Evolutionary conservation across 1,284 basidiomycete species (phyloP), one percentile per base, ranked within the genome.

Genomic region (Fomitiporia mediterranea): DNA sequence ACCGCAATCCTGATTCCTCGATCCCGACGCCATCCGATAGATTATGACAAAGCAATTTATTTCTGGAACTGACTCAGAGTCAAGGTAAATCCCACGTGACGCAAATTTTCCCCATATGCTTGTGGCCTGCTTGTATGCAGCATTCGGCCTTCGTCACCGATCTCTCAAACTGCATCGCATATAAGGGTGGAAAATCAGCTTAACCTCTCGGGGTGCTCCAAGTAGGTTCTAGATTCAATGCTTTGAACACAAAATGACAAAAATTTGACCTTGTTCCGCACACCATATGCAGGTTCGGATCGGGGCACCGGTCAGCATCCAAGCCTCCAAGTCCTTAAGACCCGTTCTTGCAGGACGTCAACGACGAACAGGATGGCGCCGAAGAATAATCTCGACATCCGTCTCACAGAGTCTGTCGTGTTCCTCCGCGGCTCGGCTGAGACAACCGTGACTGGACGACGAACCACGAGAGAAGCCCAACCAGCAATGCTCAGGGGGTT

Each of bases 401-500:
- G 83, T 27, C 80, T 95, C 60, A 86, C 89, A 0, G 92, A 94
- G 69, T 84, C 89, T 5, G 87, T 90, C 59, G 83, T 94, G 62
- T 90, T 91, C 67, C 80, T 95, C 32, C 80, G 84, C 54, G 74
- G 74, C 7, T 59, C 77, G 15, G 75, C 75, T 57, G 76, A 76
- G 61, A 68, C 74, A 19, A 70, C 75, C 13, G 51, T 60, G 21
- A 50, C 58, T 23, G 72, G 74, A 21, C 71, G 84, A 53, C 78
- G 78, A 38, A 71, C 77, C 40, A 67, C 69, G 13, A 67, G 71
- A 7, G 68, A 67, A n/a, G 67, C 75, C 19, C 80, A 82, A 4
- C 86, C 91, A 1, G 86, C 93, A 5, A 79, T 95, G 69, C 76
- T 99, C 30, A 80, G 96, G 38, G 96, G 94, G n/a, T 74, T 98